phyloP scores from a whole-genome alignment of 148 eudicot genomes.

The Amaranthus hypochondriacus region DNA sequence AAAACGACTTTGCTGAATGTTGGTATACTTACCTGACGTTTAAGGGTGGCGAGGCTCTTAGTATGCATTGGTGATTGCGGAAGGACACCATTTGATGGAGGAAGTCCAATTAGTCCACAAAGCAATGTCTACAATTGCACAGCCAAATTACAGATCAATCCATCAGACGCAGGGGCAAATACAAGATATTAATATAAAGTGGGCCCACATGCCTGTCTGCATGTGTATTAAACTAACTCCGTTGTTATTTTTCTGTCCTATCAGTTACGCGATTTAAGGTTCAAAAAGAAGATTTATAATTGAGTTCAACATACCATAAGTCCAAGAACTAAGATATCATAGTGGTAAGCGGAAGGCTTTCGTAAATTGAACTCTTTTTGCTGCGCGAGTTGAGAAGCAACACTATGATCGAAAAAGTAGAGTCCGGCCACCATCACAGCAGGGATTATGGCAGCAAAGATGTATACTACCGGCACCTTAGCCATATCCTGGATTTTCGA shows the following conservation, averaged over 20 bases:
- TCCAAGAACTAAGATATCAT: conserved; percentile 67
- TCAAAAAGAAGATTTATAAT: neutral
- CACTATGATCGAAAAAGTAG: conserved; percentile 42
- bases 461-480: conserved; percentile 35
- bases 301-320: conserved; percentile 46
- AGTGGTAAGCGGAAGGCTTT: conserved; percentile 46
- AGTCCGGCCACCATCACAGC: conserved; percentile 45
- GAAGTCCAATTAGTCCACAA: conserved; percentile 87
- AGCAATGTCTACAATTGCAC: conserved; percentile 51
- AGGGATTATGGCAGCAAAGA: conserved; percentile 44
- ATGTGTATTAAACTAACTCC: too few species aligned
- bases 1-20: neutral
- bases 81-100: conserved; percentile 91
- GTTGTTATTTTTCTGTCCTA: too few species aligned
- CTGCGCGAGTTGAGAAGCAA: conserved; percentile 49
- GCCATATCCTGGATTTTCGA: conserved; percentile 38
- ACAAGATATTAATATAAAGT: too few species aligned
- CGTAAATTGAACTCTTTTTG: conserved; percentile 46
- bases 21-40: conserved; percentile 56
- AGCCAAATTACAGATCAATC: neutral
- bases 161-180: too few species aligned
- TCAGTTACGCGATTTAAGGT: neutral
- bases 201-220: too few species aligned
- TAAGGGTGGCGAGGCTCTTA: conserved; percentile 74
- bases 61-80: conserved; percentile 98